Evolutionary conservation across 2,329 filamentous ascomycete genomes (phyloP), one percentile per base, ranked within the genome.

Genomic region (Neodidymelliopsis sp.): DNA sequence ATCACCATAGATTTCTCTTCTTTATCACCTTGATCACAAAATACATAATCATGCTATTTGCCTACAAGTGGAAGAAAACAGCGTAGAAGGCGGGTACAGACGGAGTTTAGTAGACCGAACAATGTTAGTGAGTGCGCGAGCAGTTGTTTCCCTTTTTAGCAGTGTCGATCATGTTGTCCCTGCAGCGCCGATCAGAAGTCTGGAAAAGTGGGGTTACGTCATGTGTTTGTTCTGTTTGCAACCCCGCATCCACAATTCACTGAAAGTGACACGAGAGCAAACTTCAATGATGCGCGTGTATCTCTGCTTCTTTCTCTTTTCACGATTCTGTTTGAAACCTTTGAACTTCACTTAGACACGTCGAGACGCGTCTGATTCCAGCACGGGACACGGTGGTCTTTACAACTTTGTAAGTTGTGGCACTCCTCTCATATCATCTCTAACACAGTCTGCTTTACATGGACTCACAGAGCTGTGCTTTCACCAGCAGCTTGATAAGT

Each of bases 101-200:
- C n/a, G n/a, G n/a, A n/a, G n/a, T n/a, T n/a, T n/a, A n/a, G n/a
- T n/a, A n/a, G n/a, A n/a, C n/a, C n/a, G n/a, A n/a, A n/a, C n/a
- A n/a, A n/a, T n/a, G n/a, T n/a, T n/a, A n/a, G n/a, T n/a, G n/a
- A n/a, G n/a, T n/a, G n/a, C n/a, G n/a, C n/a, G n/a, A n/a, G n/a
- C n/a, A n/a, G n/a, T n/a, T n/a, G n/a, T n/a, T n/a, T 11, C 29
- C 29, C 5, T 31, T 13, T 16, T 31, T 10, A 31, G 29, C 29
- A 25, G 22, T 22, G 46, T 29, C 39, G 46, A 49, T 49, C 46
- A 33, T 33, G 11, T 20, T 40, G 23, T 40, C 47, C 47, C 47
- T 50, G 47, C 47, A 50, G 34, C n/a, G 41, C 31, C 35, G 41
- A 44, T 44, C 41, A 16, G 29, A n/a, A n/a, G n/a, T n/a, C n/a